These are phyloP conservation scores for Trichomonas gallinae DNA, from an alignment of 208 protist genomes.

Conservation along the genomic window DNA sequence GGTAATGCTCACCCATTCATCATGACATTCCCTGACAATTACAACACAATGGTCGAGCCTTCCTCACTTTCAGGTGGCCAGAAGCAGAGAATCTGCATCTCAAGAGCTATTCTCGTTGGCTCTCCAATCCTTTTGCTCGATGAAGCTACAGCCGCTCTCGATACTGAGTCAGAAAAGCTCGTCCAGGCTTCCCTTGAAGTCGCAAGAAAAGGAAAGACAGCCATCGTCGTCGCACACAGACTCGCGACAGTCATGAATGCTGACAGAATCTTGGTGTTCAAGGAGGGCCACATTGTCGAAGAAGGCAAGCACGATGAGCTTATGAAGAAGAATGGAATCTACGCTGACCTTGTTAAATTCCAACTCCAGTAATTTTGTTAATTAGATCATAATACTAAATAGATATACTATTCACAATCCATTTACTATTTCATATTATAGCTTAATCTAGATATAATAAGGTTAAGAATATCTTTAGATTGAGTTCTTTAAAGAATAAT, in stretches of 20 bases:
- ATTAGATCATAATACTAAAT: too few species aligned
- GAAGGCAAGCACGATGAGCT: background rate
- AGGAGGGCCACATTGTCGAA: background rate
- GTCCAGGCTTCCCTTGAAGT: background rate
- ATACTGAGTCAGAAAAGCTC: background rate
- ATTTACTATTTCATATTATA: too few species aligned
- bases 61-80: background rate
- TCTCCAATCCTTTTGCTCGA: background rate
- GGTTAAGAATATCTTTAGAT: too few species aligned
- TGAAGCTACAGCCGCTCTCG: background rate
- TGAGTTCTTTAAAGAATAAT: too few species aligned
- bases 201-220: background rate
- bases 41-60: constrained; percentile 22
- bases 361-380: background rate
- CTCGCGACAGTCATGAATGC: background rate
- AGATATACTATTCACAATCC: too few species aligned
- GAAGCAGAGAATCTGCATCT: background rate
- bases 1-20: background rate
- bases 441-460: too few species aligned
- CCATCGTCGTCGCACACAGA: too few species aligned
- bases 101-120: background rate
- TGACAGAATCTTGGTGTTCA: background rate
- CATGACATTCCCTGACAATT: background rate
- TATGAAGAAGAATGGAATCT: background rate
- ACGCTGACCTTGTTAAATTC: background rate